Base-by-base conservation (phyloP, 2,329 filamentous ascomycete genomes). In the Sporothrix sp. region DNA sequence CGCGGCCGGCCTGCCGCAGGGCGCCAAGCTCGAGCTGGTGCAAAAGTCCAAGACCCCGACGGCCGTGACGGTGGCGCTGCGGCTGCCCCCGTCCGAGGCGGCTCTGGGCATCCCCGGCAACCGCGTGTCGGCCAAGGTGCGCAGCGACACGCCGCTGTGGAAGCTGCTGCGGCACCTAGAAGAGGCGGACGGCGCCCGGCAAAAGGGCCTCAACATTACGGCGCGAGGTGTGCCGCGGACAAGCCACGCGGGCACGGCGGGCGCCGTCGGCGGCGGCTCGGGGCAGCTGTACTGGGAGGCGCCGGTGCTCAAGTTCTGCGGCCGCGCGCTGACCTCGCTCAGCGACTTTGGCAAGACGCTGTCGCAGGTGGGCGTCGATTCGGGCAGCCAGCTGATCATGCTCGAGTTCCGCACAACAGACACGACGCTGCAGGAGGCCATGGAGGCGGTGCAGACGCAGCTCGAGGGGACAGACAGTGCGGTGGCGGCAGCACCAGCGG, bases 21-120 rank as follows among this genome's bases (percentile, higher is more conserved):
- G 93, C 55, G 91, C 93, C 53, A 95, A 94, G 63, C 80, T 98
- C 52, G 90, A 97, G 63, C 85, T 98, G 45, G 84, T 96, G 20
- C 82, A 87, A 62, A 82, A 85, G 53, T 93, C 90, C 40, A 86
- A 87, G 52, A 93, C 89, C 0, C 85, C 90, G 0, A 84, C 87
- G 2, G 84, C 85, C 43, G 84, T 98, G 51, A 89, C 85, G 36
- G 84, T 98, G 37, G 91, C 87, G n/a, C 71, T 98, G 11, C 87
- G 95, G 62, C 72, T 96, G 25, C 87, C 88, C 3, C 75, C 82
- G 32, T 78, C 82, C 20, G 85, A 93, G 62, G 80, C 76, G 18
- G 72, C 71, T 39, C 54, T 54, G 9, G 72, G 75, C 44, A 73
- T 77, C 18, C 76, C 81, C 2, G 80, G 79, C 57, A 79, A 81